Evolutionary conservation across 2,329 filamentous ascomycete genomes (phyloP), one percentile per base, ranked within the genome.

Genomic region (Cytospora schulzeri): DNA sequence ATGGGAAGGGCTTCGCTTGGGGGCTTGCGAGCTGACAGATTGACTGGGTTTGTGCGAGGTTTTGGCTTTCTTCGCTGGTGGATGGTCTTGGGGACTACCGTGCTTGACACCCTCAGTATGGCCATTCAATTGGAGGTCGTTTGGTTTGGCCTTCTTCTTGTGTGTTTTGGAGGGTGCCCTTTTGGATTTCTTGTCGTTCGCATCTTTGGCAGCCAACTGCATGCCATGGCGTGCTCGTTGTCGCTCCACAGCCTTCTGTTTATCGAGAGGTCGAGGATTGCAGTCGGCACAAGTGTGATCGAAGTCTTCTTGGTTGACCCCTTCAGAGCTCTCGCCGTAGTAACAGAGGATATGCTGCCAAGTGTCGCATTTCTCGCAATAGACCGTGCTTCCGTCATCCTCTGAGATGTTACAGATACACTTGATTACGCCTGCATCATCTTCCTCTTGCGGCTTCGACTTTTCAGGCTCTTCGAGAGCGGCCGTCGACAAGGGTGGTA

Each of bases 261-360:
- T 81, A 74, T 98, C 91, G 71, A 97, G 78, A 22, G 80, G 78
- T 68, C 93, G 85, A 22, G 93, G 93, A 66, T 90, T 87, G 80
- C 95, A 99, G 71, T 97, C 92, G 72, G 88, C 87, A 79, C 95
- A 99, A 63, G 89, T 92, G 80, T 99, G 94, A 63, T 91, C 83
- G 72, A 89, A 91, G 71, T 87, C 84, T 65, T 86, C 83, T 38
- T 67, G 62, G 81, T 89, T 77, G 76, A 93, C 78, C 79, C 91
- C 84, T 82, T 91, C 83, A 76, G 88, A 48, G n/a, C 45, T 85
- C 74, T 87, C 85, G 71, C 92, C 91, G 76, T 98, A 98, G 79
- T 96, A 98, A 79, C 95, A 99, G 75, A 93, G 89, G 72, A 97
- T 96, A 78, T 99, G 95, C 79, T 99, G 95, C 95, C 95, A 99